Conservation (phyloP, 768 basidiomycete species). For the Daedaleopsis sinensis region DNA sequence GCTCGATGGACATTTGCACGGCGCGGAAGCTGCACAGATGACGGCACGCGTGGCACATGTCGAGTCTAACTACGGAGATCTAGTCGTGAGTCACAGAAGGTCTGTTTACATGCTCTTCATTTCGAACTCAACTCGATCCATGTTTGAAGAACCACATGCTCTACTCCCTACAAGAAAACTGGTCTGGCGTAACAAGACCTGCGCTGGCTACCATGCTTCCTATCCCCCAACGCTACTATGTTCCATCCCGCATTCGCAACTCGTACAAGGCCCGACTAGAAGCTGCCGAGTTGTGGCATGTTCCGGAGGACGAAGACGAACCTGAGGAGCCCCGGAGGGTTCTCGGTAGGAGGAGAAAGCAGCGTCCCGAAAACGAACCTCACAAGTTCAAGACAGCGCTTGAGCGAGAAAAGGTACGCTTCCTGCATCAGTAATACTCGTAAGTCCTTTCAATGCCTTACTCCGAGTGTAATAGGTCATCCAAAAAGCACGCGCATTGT, state of each 20-base stretch:
- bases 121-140: background rate
- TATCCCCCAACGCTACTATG: conserved; percentile 74
- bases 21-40: conserved; percentile 52
- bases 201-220: conserved; percentile 59
- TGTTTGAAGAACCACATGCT: conserved; percentile 58
- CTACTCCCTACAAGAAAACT: conserved; percentile 67
- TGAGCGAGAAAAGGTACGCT: conserved; percentile 61
- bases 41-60: conserved; percentile 69
- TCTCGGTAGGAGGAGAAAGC: conserved; percentile 37
- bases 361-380: conserved; percentile 35
- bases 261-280: conserved; percentile 60
- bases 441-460: background rate
- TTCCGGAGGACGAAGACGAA: conserved; percentile 42
- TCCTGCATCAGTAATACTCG: background rate
- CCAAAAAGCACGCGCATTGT: conserved; percentile 56
- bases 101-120: background rate
- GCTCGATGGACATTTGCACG: conserved; percentile 51
- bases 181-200: conserved; percentile 56
- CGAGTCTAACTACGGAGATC: conserved; percentile 66
- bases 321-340: conserved; percentile 41
- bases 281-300: conserved; percentile 64
- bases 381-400: conserved; percentile 57
- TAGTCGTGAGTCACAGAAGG: conserved; percentile 56
- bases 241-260: conserved; percentile 63
- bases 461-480: conserved; percentile 44